Conservation (phyloP, 2,329 filamentous ascomycete species). For the Colletotrichum karsti region DNA sequence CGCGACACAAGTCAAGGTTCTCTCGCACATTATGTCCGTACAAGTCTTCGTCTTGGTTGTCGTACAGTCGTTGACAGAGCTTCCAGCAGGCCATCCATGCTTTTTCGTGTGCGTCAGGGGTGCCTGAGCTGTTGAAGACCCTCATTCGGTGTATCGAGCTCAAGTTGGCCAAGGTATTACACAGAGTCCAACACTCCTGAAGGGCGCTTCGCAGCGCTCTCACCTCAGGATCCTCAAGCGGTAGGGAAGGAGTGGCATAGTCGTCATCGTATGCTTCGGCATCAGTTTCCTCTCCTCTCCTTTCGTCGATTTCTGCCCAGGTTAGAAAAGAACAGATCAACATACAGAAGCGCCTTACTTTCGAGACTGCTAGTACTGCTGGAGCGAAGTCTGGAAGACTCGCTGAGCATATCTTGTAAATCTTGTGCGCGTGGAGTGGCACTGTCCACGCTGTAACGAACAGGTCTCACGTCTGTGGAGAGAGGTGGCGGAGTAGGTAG, state of each 20-base stretch:
- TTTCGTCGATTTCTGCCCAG: conserved; percentile 62
- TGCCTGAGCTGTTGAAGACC: conserved; percentile 79
- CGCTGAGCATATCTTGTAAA: conserved; percentile 73
- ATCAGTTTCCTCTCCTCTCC: conserved; percentile 61
- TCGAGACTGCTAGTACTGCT: conserved; percentile 80
- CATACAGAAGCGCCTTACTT: conserved; percentile 57
- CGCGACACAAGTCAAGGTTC: conserved; percentile 86
- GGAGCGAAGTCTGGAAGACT: conserved; percentile 65
- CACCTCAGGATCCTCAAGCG: conserved; percentile 67
- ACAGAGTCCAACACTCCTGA: conserved; percentile 91
- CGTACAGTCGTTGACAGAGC: conserved; percentile 88
- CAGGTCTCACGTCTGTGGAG: conserved; percentile 76
- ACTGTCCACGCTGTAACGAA: conserved; percentile 71
- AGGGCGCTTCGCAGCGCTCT: conserved; percentile 78
- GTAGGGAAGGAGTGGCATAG: conserved; percentile 50
- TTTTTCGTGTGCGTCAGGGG: conserved; percentile 81
- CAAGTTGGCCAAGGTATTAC: conserved; percentile 86
- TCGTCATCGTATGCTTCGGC: conserved; percentile 64
- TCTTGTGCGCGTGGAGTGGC: conserved; percentile 87
- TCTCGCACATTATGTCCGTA: conserved; percentile 73
- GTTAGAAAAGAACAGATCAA: conserved; percentile 36
- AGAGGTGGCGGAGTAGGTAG: conserved; percentile 75
- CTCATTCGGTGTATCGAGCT: conserved; percentile 85
- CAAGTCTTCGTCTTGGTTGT: conserved; percentile 77
- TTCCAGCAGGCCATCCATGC: conserved; percentile 97